These are phyloP conservation scores for Solanum verrucosum DNA, from an alignment of 257 asterid species.

Conservation along the genomic window DNA sequence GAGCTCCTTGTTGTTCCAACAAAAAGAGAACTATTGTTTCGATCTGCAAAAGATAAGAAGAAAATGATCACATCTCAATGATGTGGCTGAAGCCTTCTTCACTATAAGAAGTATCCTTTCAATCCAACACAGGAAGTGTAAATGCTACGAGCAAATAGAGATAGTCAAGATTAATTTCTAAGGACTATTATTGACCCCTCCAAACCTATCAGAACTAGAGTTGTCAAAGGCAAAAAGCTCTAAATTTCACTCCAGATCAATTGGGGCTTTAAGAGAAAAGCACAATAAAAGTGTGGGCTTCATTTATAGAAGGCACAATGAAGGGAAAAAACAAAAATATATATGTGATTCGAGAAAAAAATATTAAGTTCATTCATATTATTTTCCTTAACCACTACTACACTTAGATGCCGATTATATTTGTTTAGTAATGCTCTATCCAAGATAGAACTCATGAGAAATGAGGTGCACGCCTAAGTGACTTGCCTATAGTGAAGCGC, in stretches of 20 bases:
- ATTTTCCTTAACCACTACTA: background rate
- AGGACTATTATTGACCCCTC: background rate
- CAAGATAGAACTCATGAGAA: background rate
- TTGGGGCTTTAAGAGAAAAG: background rate
- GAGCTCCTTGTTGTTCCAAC: slow-evolving; percentile 86
- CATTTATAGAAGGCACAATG: background rate
- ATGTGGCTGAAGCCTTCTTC: background rate
- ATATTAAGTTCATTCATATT: background rate
- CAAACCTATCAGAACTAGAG: background rate
- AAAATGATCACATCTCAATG: background rate
- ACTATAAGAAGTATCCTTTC: background rate
- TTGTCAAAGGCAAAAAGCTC: background rate
- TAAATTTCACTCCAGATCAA: background rate
- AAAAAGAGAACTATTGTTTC: slow-evolving; percentile 85
- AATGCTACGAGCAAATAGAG: background rate
- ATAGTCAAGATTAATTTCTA: background rate
- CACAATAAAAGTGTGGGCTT: background rate
- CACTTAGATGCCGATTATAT: background rate
- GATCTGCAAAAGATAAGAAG: slow-evolving; percentile 42
- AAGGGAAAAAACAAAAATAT: background rate
- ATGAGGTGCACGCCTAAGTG: background rate
- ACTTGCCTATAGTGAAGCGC: background rate
- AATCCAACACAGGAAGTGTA: background rate
- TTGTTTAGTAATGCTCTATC: background rate
- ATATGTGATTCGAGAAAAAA: background rate